Percentiles rank a stretch among this genome's conserved stretches.
phyloP scores from a whole-genome alignment of 768 basidiomycete genomes.

The Boletales sp. region DNA sequence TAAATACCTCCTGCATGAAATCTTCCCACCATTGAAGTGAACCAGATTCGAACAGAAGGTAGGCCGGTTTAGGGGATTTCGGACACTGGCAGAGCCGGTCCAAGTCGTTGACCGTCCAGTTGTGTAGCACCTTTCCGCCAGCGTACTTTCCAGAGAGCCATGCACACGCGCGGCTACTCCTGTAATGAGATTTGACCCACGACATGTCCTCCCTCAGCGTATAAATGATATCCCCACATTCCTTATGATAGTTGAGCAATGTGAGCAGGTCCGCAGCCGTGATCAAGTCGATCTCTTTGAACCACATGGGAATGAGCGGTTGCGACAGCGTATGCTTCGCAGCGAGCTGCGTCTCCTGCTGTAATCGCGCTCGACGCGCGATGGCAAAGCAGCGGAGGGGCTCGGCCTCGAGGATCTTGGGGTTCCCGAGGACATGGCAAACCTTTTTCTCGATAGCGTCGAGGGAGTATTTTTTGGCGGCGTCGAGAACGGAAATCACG shows the following conservation, averaged over 20 bases:
- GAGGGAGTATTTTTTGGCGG: slow-evolving; percentile 16
- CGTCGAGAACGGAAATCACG: slow-evolving; percentile 4
- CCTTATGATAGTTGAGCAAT: slow-evolving; percentile 18
- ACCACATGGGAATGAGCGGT: slow-evolving; percentile 22
- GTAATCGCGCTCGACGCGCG: slow-evolving; percentile 17
- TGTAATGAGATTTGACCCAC: slow-evolving; percentile 17
- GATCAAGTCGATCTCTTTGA: slow-evolving; percentile 27
- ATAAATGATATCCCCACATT: slow-evolving; percentile 13
- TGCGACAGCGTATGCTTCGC: slow-evolving; percentile 27
- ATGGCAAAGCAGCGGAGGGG: slow-evolving; percentile 32
- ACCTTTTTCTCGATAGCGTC: slow-evolving; percentile 14
- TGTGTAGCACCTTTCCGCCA: neutral
- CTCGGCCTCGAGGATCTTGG: slow-evolving; percentile 16
- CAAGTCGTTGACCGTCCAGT: neutral
- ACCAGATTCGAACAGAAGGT: neutral
- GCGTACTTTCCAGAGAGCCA: slow-evolving; percentile 6
- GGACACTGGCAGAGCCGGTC: neutral
- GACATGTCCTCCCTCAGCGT: neutral
- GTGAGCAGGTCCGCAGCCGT: slow-evolving; percentile 23
- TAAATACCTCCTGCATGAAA: slow-evolving; percentile 13
- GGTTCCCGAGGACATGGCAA: slow-evolving; percentile 14
- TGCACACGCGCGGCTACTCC: neutral
- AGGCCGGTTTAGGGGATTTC: neutral
- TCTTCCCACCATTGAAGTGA: slow-evolving; percentile 21
- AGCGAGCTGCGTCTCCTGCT: slow-evolving; percentile 24